A percentile compares a stretch with the other conserved stretches of the same genome.
Evolutionary conservation across 2,329 filamentous ascomycete genomes (phyloP).

Genomic region (Verticillium nubilum): DNA sequence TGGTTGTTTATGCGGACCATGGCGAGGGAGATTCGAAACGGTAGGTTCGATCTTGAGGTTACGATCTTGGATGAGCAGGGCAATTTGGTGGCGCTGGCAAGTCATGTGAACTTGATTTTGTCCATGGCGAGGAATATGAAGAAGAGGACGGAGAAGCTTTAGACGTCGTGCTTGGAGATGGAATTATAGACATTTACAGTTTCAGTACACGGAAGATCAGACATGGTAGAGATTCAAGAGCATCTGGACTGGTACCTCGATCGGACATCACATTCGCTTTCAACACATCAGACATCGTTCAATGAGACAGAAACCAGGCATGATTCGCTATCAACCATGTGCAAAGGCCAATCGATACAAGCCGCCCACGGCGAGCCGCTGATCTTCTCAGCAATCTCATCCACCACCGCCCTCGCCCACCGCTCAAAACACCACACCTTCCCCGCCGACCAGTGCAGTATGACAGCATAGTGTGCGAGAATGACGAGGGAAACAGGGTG

Average conservation of each 20-base stretch:
- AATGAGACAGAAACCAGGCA: too few species aligned
- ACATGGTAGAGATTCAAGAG: too few species aligned
- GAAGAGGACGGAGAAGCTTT: slow-evolving; percentile 4
- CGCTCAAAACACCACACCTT: neutral
- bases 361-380: neutral
- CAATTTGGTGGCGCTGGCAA: slow-evolving; percentile 22
- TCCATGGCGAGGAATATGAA: slow-evolving; percentile 12
- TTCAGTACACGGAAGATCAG: neutral
- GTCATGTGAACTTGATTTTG: slow-evolving; percentile 11
- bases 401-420: neutral
- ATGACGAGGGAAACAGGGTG: slow-evolving; percentile 32
- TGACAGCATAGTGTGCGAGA: slow-evolving; percentile 42
- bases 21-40: slow-evolving; percentile 63
- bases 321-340: neutral
- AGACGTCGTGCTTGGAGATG: neutral
- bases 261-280: too few species aligned
- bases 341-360: neutral
- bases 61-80: slow-evolving; percentile 49
- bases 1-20: slow-evolving; percentile 65
- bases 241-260: too few species aligned
- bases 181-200: neutral
- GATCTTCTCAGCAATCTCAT: neutral
- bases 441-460: slow-evolving; percentile 30
- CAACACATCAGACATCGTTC: too few species aligned
- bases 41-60: slow-evolving; percentile 70